Conservation (phyloP, 2,329 filamentous ascomycete genomes). For the Penicillium thymicola region DNA sequence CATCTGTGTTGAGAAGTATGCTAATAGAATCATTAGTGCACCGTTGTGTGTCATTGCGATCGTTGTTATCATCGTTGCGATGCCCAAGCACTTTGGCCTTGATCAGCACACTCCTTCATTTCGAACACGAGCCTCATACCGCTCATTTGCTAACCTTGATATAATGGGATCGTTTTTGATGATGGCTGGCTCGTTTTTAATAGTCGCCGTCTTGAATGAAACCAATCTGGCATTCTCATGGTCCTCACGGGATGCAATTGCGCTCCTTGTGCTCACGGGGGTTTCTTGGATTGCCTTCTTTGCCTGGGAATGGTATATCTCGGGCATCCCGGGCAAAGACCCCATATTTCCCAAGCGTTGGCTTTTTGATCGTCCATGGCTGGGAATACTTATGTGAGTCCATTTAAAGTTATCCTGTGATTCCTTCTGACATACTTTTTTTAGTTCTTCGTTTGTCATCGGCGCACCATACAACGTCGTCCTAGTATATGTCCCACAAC, state of each 20-base stretch:
- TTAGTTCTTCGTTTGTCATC: slow-evolving; percentile 26
- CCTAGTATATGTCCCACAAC: slow-evolving; percentile 30
- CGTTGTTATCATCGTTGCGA: slow-evolving; percentile 17
- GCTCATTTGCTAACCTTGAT: slow-evolving; percentile 25
- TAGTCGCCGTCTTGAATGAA: slow-evolving; percentile 49
- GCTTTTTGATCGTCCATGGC: slow-evolving; percentile 25
- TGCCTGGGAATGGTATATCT: slow-evolving; percentile 31
- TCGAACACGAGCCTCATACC: slow-evolving; percentile 25
- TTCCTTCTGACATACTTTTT: not conserved
- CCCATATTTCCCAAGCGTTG: slow-evolving; percentile 31
- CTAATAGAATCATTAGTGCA: slow-evolving; percentile 12
- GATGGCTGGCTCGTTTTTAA: slow-evolving; percentile 43
- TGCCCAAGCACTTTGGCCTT: slow-evolving; percentile 25
- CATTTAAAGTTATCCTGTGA: not conserved
- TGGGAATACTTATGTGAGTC: slow-evolving; percentile 27
- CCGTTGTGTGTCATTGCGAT: slow-evolving; percentile 22
- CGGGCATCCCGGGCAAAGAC: slow-evolving; percentile 19
- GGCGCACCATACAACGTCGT: slow-evolving; percentile 29
- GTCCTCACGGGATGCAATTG: slow-evolving; percentile 37
- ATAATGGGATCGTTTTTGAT: slow-evolving; percentile 29
- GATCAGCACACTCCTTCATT: slow-evolving; percentile 26
- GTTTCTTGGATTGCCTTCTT: slow-evolving; percentile 33
- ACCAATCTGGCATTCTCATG: slow-evolving; percentile 45
- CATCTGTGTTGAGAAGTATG: not conserved
- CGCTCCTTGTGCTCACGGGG: slow-evolving; percentile 19